A percentile compares a stretch with the other conserved stretches of the same genome.
Conservation (phyloP, 2,329 filamentous ascomycete species). For the Exophiala viscosa region DNA sequence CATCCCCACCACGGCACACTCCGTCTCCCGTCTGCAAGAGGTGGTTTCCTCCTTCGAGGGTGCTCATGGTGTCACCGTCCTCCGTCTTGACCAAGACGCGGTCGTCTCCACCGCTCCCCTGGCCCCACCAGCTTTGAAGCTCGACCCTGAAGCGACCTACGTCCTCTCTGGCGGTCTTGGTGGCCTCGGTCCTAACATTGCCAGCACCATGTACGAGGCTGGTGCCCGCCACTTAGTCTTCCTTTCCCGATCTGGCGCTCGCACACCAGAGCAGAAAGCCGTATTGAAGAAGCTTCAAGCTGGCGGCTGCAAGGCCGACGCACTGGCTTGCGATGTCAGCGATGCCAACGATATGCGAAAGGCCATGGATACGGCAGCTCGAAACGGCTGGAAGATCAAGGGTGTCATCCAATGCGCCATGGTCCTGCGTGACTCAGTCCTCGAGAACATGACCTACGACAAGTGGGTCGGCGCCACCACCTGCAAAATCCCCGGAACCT, state of each 20-base stretch:
- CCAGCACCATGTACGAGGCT: conserved; percentile 47
- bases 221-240: conserved; percentile 52
- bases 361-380: background rate
- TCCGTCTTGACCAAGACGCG: too few relatives aligned
- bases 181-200: conserved; percentile 51
- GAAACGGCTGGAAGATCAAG: conserved; percentile 28
- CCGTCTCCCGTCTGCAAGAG: too few relatives aligned
- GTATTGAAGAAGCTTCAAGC: background rate
- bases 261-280: conserved; percentile 28
- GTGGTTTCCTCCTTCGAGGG: too few relatives aligned
- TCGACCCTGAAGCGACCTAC: too few relatives aligned
- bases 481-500: conserved; percentile 41
- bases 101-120: too few relatives aligned
- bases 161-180: too few relatives aligned
- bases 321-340: background rate
- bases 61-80: too few relatives aligned
- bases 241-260: conserved; percentile 31
- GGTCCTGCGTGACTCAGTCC: conserved; percentile 36
- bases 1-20: too few relatives aligned
- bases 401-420: conserved; percentile 48
- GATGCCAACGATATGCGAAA: background rate
- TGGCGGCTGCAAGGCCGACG: background rate
- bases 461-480: conserved; percentile 37
- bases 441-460: conserved; percentile 39
- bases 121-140: too few relatives aligned